Evolutionary conservation across 495 filamentous ascomycete genomes (phyloP), one percentile per base, ranked within the genome.

Genomic region (Penicillium egyptiacum): DNA sequence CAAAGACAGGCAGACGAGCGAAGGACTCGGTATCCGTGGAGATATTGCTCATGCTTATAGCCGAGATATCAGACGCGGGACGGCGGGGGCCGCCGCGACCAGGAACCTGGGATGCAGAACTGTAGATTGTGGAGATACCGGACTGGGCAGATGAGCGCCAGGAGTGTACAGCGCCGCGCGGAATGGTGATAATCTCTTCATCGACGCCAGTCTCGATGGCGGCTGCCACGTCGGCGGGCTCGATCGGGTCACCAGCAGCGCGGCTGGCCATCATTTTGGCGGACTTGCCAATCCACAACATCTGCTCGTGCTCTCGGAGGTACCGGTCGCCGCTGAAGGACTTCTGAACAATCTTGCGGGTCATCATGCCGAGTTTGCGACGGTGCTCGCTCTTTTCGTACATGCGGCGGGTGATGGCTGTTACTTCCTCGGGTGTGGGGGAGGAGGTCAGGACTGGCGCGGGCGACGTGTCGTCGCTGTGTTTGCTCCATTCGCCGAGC

Each of bases 231-330:
- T 72, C 68, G 0, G 60, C 45, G 0, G 66, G 69, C 42, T 73
- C 73, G 35, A 58, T 61, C 7, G 60, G 52, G 28, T 62, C 59
- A 37, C 62, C 72, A 11, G 60, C 64, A 8, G 59, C 56, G 14
- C 71, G 67, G 20, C 53, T 70, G 39, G 71, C 68, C 69, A 75
- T 77, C 56, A 71, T 63, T 47, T 76, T 76, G 23, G 62, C 62
- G 8, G 70, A 68, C 64, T 85, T 85, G 33, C 80, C 80, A 33
- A 86, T 79, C 84, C 84, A 87, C 20, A 85, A 79, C 84, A 86
- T 86, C 65, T 88, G 85, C 65, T 88, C 85, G 63, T 88, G 85
- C 64, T 88, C 85, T 25, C 85, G 77, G 14, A 88, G 77, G 58
- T 87, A 88, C 0, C 85, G 74, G 42, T 85, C 81, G 4, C 80